phyloP scores from a whole-genome alignment of 2,329 filamentous ascomycete genomes.

The Aureobasidium uvarum region DNA sequence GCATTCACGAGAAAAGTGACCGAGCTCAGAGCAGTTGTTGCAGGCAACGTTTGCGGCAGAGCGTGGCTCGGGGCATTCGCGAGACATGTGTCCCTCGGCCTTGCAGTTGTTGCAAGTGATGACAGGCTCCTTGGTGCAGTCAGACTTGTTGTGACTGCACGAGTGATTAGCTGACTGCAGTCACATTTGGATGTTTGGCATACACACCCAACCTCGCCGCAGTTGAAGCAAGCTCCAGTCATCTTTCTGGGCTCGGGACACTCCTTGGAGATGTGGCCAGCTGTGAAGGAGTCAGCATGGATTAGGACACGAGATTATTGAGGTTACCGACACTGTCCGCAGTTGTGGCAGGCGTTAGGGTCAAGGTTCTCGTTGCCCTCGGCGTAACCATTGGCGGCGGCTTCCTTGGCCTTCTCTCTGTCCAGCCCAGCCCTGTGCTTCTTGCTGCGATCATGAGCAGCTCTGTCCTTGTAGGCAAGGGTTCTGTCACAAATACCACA shows the following conservation, averaged over 20 bases:
- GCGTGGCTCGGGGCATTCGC: constrained; percentile 45
- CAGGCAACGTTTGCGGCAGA: constrained; percentile 37
- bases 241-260: constrained; percentile 19
- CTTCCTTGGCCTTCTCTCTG: constrained; percentile 1
- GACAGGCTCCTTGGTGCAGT: not conserved
- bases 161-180: constrained; percentile 34
- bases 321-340: constrained; percentile 4
- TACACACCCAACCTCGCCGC: constrained; percentile 39
- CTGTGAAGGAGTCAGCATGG: not conserved
- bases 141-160: constrained; percentile 34
- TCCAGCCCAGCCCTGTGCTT: constrained; percentile 1
- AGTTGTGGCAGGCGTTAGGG: constrained; percentile 23
- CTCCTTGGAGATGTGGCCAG: constrained; percentile 12
- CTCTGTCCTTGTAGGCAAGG: constrained; percentile 16
- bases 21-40: constrained; percentile 51
- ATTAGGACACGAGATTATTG: not conserved
- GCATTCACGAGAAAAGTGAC: constrained; percentile 63
- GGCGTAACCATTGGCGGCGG: not conserved
- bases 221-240: constrained; percentile 48
- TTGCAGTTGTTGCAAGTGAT: constrained; percentile 11
- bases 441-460: constrained; percentile 25
- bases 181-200: not conserved
- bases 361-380: constrained; percentile 3
- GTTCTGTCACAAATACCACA: constrained; percentile 22
- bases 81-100: constrained; percentile 2